These are phyloP conservation scores for Cryphonectria parasitica DNA, from an alignment of 2,329 filamentous ascomycete species.

Conservation along the genomic window DNA sequence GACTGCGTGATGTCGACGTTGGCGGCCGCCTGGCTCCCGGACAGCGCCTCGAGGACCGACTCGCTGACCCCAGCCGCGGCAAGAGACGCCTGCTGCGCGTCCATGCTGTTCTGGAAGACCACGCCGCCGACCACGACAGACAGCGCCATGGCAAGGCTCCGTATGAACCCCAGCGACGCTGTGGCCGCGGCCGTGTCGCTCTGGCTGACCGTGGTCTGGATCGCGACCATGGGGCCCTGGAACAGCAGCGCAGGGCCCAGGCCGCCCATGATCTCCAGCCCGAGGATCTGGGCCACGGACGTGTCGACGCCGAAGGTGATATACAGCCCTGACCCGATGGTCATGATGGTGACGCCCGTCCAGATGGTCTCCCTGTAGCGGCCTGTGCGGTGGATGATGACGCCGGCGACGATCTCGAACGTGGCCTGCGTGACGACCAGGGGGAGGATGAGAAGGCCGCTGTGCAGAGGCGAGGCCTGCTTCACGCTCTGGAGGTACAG, in stretches of 20 bases:
- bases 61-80: constrained; percentile 31
- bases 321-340: constrained; percentile 58
- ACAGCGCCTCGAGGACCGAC: constrained; percentile 39
- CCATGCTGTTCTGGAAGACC: constrained; percentile 36
- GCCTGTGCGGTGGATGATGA: constrained; percentile 53
- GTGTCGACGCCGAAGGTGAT: constrained; percentile 47
- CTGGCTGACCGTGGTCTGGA: constrained; percentile 62
- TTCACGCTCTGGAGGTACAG: constrained; percentile 68
- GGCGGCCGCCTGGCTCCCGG: constrained; percentile 49
- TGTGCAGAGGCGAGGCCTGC: constrained; percentile 58
- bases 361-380: constrained; percentile 58
- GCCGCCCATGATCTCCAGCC: background rate
- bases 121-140: constrained; percentile 56
- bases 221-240: constrained; percentile 55
- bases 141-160: constrained; percentile 57
- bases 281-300: background rate
- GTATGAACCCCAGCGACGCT: constrained; percentile 59
- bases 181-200: constrained; percentile 64
- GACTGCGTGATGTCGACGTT: constrained; percentile 48
- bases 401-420: constrained; percentile 27
- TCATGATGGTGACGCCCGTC: constrained; percentile 53
- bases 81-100: constrained; percentile 7
- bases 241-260: constrained; percentile 34
- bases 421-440: constrained; percentile 6
- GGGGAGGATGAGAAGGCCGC: constrained; percentile 42